Percentiles rank a stretch among this genome's conserved stretches.
These are phyloP conservation scores for Blumeria graminis DNA, from an alignment of 2,329 filamentous ascomycete genomes.

Conservation along the genomic window DNA sequence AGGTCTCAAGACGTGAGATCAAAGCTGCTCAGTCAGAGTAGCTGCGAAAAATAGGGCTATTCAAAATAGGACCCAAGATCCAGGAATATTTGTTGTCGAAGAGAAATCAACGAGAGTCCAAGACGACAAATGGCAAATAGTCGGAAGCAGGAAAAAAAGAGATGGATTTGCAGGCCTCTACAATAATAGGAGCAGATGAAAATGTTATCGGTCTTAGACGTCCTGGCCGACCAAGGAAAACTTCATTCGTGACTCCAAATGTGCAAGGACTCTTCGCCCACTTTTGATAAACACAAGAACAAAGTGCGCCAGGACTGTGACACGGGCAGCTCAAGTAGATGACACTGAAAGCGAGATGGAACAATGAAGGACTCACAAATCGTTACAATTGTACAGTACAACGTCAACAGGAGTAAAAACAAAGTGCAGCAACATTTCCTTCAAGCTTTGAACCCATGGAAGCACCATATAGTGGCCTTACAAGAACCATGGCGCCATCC, in stretches of 20 bases:
- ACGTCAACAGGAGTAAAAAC: neutral
- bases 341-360: neutral
- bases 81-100: neutral
- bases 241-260: neutral
- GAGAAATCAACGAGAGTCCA: too few species aligned
- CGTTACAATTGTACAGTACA: neutral
- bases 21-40: neutral
- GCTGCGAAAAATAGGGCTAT: neutral
- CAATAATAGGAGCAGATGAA: neutral
- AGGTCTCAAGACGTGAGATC: neutral
- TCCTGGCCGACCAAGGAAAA: neutral
- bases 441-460: neutral
- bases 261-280: neutral
- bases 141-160: neutral
- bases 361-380: neutral
- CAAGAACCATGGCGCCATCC: neutral
- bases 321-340: neutral
- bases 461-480: neutral
- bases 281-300: neutral
- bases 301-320: neutral
- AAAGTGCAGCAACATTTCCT: conserved; percentile 1
- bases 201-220: neutral
- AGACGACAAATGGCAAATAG: neutral
- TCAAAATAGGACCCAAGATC: neutral
- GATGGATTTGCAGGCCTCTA: neutral